phyloP scores from a whole-genome alignment of 163 green algal genomes.

The Prototheca stagnorum region DNA sequence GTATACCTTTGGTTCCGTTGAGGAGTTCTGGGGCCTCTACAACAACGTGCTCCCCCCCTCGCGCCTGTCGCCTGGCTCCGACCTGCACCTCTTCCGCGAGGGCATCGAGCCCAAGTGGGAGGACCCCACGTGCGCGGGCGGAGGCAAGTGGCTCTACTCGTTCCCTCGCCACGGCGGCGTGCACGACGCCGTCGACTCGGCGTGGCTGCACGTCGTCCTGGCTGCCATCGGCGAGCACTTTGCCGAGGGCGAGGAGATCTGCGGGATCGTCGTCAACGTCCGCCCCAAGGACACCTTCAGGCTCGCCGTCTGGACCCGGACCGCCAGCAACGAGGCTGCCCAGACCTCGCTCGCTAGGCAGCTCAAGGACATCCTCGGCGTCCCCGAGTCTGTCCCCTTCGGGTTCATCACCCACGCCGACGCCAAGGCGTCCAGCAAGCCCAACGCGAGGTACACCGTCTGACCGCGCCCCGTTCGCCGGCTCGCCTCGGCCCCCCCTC shows the following conservation, averaged over 20 bases:
- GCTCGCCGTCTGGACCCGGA: constrained; percentile 91
- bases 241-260: constrained; percentile 85
- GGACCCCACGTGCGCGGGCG: constrained; percentile 72
- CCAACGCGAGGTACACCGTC: constrained; percentile 60
- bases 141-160: constrained; percentile 84
- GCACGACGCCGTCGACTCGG: constrained; percentile 53
- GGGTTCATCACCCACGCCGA: constrained; percentile 55
- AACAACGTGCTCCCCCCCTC: constrained; percentile 95
- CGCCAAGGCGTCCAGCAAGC: constrained; percentile 40
- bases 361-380: constrained; percentile 69
- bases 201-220: constrained; percentile 87
- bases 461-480: no score
- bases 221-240: constrained; percentile 98
- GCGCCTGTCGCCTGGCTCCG: constrained; percentile 64
- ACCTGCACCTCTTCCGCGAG: constrained; percentile 95
- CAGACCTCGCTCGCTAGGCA: constrained; percentile 73
- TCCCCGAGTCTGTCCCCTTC: constrained; percentile 45
- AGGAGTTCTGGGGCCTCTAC: constrained; percentile 99
- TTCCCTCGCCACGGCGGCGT: constrained; percentile 28
- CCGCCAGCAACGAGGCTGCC: constrained; percentile 76
- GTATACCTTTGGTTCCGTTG: constrained; percentile 94
- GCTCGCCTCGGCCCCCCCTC: no score
- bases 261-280: constrained; percentile 82
- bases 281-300: constrained; percentile 60
- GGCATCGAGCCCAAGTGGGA: constrained; percentile 98